Conservation (phyloP, 2,329 filamentous ascomycete species). For the Orbilia ellipsospora region DNA sequence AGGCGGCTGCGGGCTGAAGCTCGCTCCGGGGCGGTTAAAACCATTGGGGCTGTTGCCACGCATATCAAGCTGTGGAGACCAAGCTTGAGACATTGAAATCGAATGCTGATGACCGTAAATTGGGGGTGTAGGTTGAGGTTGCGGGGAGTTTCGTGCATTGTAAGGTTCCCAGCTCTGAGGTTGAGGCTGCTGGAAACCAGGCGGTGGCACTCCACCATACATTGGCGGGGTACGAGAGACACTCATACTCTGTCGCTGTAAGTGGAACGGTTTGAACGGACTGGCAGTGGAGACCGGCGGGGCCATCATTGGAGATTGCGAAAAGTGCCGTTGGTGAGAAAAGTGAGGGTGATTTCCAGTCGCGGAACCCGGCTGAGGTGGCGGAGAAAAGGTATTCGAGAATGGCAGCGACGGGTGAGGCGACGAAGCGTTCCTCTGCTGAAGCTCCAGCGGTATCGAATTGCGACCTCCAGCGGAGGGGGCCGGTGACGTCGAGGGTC, state of each 20-base stretch:
- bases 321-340: slow-evolving; percentile 52
- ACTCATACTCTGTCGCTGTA: slow-evolving; percentile 59
- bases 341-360: slow-evolving; percentile 56
- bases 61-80: slow-evolving; percentile 50
- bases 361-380: slow-evolving; percentile 56
- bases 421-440: slow-evolving; percentile 65
- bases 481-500: slow-evolving; percentile 69
- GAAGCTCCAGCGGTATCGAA: slow-evolving; percentile 57
- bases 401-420: slow-evolving; percentile 67
- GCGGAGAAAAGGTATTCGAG: slow-evolving; percentile 60
- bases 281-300: slow-evolving; percentile 55
- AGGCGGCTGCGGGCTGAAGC: slow-evolving; percentile 53
- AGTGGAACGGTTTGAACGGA: slow-evolving; percentile 58
- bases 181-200: slow-evolving; percentile 52
- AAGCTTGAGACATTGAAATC: slow-evolving; percentile 40
- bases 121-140: slow-evolving; percentile 57
- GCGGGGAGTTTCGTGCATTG: slow-evolving; percentile 55
- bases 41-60: slow-evolving; percentile 26
- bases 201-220: slow-evolving; percentile 35
- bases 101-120: slow-evolving; percentile 45
- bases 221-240: slow-evolving; percentile 57
- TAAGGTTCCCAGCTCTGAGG: slow-evolving; percentile 58
- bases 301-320: slow-evolving; percentile 56
- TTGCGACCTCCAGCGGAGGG: slow-evolving; percentile 70
- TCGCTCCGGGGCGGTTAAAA: slow-evolving; percentile 32